Base-by-base conservation (phyloP, 2,329 filamentous ascomycete species). In the Fusarium gaditjirri region DNA sequence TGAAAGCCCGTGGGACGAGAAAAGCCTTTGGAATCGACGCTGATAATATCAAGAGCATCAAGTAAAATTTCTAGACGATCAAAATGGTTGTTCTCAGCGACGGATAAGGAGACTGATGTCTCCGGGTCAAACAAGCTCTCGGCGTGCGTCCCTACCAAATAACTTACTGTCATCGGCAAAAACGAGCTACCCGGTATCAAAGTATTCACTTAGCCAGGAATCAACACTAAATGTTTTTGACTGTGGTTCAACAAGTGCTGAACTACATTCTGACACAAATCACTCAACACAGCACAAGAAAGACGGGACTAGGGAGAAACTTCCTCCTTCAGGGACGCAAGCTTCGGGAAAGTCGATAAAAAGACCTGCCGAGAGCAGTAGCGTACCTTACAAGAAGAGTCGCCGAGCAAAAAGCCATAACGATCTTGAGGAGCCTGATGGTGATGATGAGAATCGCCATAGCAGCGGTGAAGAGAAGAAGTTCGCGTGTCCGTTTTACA, bases 401-500 rank as follows among this genome's bases (percentile, higher is more conserved):
- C 56, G 56, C 36, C 17, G 13, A 17, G 23, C 36, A 36, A 60
- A 53, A 43, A 41, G 43, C 5, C 43, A 46, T 6, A 46, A 31
- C 8, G 27, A 31, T 31, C 25, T 46, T 46, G 43, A 50, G 19
- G 49, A 35, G 29, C 6, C 14, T 13, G 38, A 53, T 42, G 36
- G 19, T 3, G 38, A 53, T 21, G 36, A 19, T 27, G 43, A 50
- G 10, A 2, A 19, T 43, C 8, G 42, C 10, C 27, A 14, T 29
- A 29, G 14, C 25, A 31, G 25, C n/a, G 56, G 50, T 14, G 56
- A 60, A 12, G 36, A 53, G 8, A 53, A 60, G 46, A 52, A 29
- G 9, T 60, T 60, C 43, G 56, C 38, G 13, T 60, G 56, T 19
- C 56, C 56, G 4, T 60, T 60, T 31, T 60, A 53, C 23, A 60